phyloP scores from a whole-genome alignment of 345 rosid genomes.

The Erodium maritimum region DNA sequence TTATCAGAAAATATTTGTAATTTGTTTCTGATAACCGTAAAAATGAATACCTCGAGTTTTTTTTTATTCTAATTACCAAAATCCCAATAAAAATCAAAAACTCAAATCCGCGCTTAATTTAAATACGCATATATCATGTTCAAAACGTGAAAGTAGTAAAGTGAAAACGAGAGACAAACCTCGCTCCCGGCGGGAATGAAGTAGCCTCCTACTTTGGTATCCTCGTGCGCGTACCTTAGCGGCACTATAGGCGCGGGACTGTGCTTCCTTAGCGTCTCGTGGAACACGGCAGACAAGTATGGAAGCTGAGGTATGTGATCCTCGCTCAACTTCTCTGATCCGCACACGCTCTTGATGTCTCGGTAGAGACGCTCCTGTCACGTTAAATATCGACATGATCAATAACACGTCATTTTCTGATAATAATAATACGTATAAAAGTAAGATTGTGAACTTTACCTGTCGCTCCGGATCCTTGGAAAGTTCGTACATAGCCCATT shows the following conservation, averaged over 20 bases:
- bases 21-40: no score
- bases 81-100: no score
- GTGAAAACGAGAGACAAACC: no score
- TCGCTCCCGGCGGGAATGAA: constrained; percentile 60
- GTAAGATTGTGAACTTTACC: constrained; percentile 16
- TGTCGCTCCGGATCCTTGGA: constrained; percentile 57
- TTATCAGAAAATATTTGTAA: no score
- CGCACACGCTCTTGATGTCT: constrained; percentile 42
- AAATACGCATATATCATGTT: no score
- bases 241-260: constrained; percentile 71
- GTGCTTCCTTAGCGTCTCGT: constrained; percentile 73
- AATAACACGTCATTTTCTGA: no score
- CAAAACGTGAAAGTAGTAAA: no score
- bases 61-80: no score
- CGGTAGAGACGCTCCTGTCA: constrained; percentile 35
- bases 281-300: constrained; percentile 55
- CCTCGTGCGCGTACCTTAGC: constrained; percentile 59
- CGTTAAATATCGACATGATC: background rate
- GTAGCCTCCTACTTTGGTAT: constrained; percentile 66
- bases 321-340: constrained; percentile 45
- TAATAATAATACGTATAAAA: no score
- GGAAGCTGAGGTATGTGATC: constrained; percentile 47
- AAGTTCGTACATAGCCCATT: constrained; percentile 87
- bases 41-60: no score
- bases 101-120: no score